phyloP scores from a whole-genome alignment of 352 stramenopile species.

The Globisporangium recalcitrans region DNA sequence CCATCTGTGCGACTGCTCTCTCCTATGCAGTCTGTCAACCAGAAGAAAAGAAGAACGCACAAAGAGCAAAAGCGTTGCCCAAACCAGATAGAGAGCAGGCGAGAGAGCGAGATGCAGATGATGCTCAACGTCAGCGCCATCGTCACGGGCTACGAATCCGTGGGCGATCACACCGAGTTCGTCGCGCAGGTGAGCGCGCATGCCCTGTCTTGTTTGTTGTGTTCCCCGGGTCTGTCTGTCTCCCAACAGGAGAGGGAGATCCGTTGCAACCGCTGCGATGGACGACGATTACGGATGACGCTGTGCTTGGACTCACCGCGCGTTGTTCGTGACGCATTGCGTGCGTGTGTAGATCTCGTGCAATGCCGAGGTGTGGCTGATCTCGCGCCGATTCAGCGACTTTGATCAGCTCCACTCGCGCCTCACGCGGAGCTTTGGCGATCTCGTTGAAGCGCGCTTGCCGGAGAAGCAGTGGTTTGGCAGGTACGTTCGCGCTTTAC shows the following conservation, averaged over 20 bases:
- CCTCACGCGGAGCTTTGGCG: slow-evolving; percentile 63
- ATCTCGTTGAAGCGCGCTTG: slow-evolving; percentile 61
- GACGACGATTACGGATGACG: neutral
- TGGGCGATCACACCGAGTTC: slow-evolving; percentile 85
- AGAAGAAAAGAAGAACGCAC: slow-evolving; percentile 3
- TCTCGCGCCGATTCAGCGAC: slow-evolving; percentile 82
- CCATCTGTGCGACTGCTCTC: too few relatives aligned
- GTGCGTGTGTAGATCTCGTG: slow-evolving; percentile 56
- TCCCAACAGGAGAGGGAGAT: neutral
- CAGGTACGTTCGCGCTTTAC: slow-evolving; percentile 26
- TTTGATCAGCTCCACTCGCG: slow-evolving; percentile 83
- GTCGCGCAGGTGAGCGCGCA: slow-evolving; percentile 45
- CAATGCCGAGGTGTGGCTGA: slow-evolving; percentile 77
- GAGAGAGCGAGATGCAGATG: slow-evolving; percentile 25
- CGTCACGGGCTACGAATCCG: slow-evolving; percentile 77
- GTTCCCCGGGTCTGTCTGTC: neutral
- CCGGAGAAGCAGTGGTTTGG: slow-evolving; percentile 88
- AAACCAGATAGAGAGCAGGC: slow-evolving; percentile 1
- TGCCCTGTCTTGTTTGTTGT: neutral
- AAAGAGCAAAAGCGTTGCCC: slow-evolving; percentile 1
- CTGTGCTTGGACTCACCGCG: neutral
- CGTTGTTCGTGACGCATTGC: too few relatives aligned
- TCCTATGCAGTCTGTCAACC: too few relatives aligned
- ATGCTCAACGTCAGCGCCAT: slow-evolving; percentile 77
- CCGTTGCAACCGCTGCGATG: too few relatives aligned